Percentiles rank a stretch among this genome's conserved stretches.
Evolutionary conservation across 129 eudicot species (phyloP).

Genomic region (Flaveria brownii): DNA sequence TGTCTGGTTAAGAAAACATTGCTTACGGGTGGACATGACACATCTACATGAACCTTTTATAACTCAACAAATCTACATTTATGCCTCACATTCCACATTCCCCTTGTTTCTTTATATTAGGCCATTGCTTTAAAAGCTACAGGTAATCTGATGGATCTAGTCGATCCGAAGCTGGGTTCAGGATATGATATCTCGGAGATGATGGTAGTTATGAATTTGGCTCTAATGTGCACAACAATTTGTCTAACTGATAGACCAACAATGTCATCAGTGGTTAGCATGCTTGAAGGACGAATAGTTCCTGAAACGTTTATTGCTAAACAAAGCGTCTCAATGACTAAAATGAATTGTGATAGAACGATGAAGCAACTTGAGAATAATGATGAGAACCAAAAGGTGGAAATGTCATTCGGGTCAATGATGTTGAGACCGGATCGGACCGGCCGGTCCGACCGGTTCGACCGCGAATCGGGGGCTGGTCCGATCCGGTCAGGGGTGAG

Average conservation of each 20-base stretch:
- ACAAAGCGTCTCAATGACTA: slow-evolving; percentile 18
- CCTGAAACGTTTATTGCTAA: slow-evolving; percentile 23
- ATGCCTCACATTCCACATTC: neutral
- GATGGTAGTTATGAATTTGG: slow-evolving; percentile 37
- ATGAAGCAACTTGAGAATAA: slow-evolving; percentile 19
- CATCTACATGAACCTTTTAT: neutral
- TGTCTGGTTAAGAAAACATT: no score
- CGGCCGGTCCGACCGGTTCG: no score
- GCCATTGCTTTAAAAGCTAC: slow-evolving; percentile 36
- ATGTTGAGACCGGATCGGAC: no score
- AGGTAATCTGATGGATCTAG: slow-evolving; percentile 50
- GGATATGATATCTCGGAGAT: slow-evolving; percentile 37
- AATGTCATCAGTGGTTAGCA: slow-evolving; percentile 65
- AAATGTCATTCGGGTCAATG: slow-evolving; percentile 41
- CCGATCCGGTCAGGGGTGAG: no score
- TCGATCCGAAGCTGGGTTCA: slow-evolving; percentile 47
- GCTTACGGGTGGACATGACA: neutral
- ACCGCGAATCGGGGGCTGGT: no score
- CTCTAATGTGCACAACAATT: slow-evolving; percentile 44
- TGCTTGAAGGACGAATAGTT: slow-evolving; percentile 49
- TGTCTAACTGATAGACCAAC: slow-evolving; percentile 45
- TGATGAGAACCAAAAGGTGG: slow-evolving; percentile 17
- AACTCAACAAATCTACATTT: neutral
- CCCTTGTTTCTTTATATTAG: slow-evolving; percentile 29
- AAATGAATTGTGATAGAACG: slow-evolving; percentile 17